phyloP scores from a whole-genome alignment of 805 yeast species.

The Suhomyces prunicola region DNA sequence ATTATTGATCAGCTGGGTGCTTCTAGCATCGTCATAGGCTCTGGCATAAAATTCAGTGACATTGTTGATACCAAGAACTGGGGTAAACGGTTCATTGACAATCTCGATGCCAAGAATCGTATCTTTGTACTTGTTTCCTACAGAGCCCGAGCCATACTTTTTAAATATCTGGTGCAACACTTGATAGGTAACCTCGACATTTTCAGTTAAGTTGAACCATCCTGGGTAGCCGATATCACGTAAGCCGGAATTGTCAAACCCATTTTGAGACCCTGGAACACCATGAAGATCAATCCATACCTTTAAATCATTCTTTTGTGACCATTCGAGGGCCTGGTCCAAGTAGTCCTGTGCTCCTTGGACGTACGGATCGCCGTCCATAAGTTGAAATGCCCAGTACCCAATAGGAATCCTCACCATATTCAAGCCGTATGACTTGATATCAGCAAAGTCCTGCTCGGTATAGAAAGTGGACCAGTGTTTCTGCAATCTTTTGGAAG shows the following conservation, averaged over 20 bases:
- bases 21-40: constrained; percentile 32
- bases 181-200: constrained; percentile 27
- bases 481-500: constrained; percentile 36
- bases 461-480: constrained; percentile 62
- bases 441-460: constrained; percentile 54
- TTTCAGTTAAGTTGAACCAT: constrained; percentile 29
- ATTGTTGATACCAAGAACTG: constrained; percentile 18
- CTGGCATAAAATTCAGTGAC: constrained; percentile 27
- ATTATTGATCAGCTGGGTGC: constrained; percentile 30
- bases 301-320: constrained; percentile 54
- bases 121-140: constrained; percentile 21
- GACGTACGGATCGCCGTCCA: constrained; percentile 57
- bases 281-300: constrained; percentile 95
- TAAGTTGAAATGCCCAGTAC: constrained; percentile 68
- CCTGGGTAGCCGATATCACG: constrained; percentile 43
- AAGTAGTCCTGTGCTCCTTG: constrained; percentile 64
- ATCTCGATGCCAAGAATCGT: constrained; percentile 40
- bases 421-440: constrained; percentile 54
- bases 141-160: constrained; percentile 33
- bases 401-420: constrained; percentile 78
- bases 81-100: constrained; percentile 39
- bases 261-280: constrained; percentile 96
- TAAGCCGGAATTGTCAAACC: constrained; percentile 82
- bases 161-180: constrained; percentile 31
- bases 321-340: constrained; percentile 70